Evolutionary conservation across 2,329 filamentous ascomycete species (phyloP).

Genomic region (Myriosclerotinia scirpicola): DNA sequence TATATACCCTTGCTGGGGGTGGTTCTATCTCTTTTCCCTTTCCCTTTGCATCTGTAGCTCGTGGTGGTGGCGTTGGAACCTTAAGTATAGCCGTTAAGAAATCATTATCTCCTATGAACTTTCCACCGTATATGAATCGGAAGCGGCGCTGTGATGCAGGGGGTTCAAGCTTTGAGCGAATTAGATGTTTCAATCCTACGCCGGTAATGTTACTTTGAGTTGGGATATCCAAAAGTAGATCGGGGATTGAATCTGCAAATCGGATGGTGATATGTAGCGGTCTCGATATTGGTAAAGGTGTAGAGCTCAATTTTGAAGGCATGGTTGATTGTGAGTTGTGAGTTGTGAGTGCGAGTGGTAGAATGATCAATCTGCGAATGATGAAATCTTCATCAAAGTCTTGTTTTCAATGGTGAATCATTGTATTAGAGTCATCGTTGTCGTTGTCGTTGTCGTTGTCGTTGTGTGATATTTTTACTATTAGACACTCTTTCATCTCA

Average conservation of each 20-base stretch:
- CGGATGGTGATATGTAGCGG: slow-evolving; percentile 78
- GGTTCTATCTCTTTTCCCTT: slow-evolving; percentile 68
- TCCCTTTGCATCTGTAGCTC: slow-evolving; percentile 46
- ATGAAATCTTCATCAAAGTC: neutral
- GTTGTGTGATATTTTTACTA: too few species aligned
- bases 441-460: too few species aligned
- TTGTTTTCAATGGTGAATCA: neutral
- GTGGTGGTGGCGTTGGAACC: slow-evolving; percentile 54
- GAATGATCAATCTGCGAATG: neutral
- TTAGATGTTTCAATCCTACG: slow-evolving; percentile 76
- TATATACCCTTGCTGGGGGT: slow-evolving; percentile 64
- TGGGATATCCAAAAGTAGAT: slow-evolving; percentile 75
- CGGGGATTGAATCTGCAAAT: slow-evolving; percentile 82
- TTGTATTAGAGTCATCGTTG: neutral
- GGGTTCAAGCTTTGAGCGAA: slow-evolving; percentile 68
- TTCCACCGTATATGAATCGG: slow-evolving; percentile 86
- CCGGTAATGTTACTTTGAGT: slow-evolving; percentile 68
- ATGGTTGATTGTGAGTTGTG: neutral
- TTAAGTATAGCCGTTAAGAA: slow-evolving; percentile 69
- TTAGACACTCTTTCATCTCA: neutral
- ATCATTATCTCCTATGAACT: slow-evolving; percentile 73
- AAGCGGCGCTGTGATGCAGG: slow-evolving; percentile 67
- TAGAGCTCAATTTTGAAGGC: slow-evolving; percentile 14
- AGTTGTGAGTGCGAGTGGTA: neutral
- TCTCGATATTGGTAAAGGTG: slow-evolving; percentile 6